phyloP scores from a whole-genome alignment of 495 filamentous ascomycete genomes.

The Aspergillus taichungensis region DNA sequence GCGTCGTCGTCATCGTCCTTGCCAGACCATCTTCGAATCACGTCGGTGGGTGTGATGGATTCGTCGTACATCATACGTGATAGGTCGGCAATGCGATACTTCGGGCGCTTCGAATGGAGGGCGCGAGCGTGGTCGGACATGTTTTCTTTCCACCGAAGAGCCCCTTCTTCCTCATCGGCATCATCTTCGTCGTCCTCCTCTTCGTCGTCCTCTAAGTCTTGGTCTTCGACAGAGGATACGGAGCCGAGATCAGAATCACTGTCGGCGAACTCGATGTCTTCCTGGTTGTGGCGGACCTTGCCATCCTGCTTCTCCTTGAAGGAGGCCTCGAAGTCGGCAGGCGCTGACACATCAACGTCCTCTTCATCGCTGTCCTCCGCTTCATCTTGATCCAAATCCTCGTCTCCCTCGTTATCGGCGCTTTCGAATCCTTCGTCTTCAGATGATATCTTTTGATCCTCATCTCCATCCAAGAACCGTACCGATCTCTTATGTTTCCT shows the following conservation, averaged over 20 bases:
- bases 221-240: conserved; percentile 60
- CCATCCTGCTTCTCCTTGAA: conserved; percentile 40
- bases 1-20: conserved; percentile 31
- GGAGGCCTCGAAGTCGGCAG: conserved; percentile 28
- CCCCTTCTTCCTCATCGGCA: conserved; percentile 46
- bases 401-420: conserved; percentile 53
- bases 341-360: conserved; percentile 34
- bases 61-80: conserved; percentile 85
- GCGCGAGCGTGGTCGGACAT: conserved; percentile 65
- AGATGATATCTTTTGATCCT: conserved; percentile 43
- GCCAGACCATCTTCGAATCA: conserved; percentile 70
- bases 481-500: conserved; percentile 61
- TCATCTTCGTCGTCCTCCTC: conserved; percentile 49
- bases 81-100: conserved; percentile 70
- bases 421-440: conserved; percentile 55
- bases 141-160: conserved; percentile 75
- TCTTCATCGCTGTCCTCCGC: conserved; percentile 27
- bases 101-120: conserved; percentile 57
- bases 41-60: conserved; percentile 62
- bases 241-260: conserved; percentile 94
- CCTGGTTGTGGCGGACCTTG: conserved; percentile 38
- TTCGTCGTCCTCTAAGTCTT: conserved; percentile 50
- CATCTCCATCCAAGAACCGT: conserved; percentile 50
- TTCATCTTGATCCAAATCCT: conserved; percentile 24
- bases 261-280: conserved; percentile 79